phyloP scores from a whole-genome alignment of 2,329 filamentous ascomycete species.

The Colletotrichum tamarilloi region DNA sequence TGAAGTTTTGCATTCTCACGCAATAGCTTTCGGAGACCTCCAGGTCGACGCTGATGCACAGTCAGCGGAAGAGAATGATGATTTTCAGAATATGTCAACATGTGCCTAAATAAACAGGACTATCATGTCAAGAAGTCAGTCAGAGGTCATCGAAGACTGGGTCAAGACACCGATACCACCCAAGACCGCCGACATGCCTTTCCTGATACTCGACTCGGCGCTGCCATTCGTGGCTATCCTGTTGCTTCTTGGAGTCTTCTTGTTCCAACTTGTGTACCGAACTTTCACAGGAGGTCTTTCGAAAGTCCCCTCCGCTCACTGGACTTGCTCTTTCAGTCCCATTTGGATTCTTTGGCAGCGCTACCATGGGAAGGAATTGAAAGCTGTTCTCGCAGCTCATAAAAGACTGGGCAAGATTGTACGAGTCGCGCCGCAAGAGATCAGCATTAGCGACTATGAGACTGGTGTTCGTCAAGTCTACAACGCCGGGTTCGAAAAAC shows the following conservation, averaged over 20 bases:
- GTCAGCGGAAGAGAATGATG: not conserved
- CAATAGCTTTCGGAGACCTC: not conserved
- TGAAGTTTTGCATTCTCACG: not conserved
- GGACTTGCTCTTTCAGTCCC: not conserved
- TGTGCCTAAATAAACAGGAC: not conserved
- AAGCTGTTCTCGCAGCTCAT: not conserved
- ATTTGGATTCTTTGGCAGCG: not conserved
- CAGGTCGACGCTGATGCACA: not conserved
- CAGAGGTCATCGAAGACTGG: not conserved
- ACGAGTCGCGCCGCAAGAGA: not conserved
- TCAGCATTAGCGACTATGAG: not conserved
- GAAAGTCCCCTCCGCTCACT: not conserved
- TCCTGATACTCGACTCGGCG: not conserved
- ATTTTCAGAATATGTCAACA: not conserved
- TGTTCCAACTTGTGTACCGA: not conserved
- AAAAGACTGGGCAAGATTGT: not conserved
- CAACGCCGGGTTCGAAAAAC: not conserved
- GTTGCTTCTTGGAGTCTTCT: not conserved
- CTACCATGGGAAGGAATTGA: not conserved
- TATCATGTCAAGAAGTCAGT: not conserved
- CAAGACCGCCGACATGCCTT: not conserved
- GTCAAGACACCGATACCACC: not conserved
- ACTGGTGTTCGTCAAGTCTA: not conserved
- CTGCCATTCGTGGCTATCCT: not conserved
- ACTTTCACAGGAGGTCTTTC: not conserved